These are phyloP conservation scores for Aquilaria malaccensis DNA, from an alignment of 345 rosid genomes.

Conservation along the genomic window DNA sequence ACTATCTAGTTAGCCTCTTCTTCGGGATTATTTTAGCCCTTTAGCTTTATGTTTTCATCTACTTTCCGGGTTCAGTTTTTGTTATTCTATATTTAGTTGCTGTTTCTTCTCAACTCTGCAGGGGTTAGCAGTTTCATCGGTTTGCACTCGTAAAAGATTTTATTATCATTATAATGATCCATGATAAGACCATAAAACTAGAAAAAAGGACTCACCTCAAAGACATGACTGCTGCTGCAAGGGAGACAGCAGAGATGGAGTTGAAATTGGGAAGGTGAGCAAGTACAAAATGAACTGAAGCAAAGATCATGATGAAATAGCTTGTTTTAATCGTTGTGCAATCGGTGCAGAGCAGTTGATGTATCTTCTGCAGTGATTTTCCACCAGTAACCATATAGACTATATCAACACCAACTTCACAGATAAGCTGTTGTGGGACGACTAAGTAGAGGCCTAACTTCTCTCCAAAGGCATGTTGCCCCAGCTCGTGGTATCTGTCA, in stretches of 20 bases:
- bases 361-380: constrained; percentile 57
- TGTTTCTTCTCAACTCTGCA: neutral
- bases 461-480: constrained; percentile 75
- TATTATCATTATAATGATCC: too few relatives aligned
- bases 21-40: neutral
- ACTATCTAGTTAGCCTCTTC: neutral
- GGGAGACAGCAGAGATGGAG: constrained; percentile 68
- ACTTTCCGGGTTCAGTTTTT: neutral
- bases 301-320: constrained; percentile 68
- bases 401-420: constrained; percentile 60
- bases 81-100: neutral
- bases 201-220: constrained; percentile 34
- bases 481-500: constrained; percentile 76
- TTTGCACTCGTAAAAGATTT: too few relatives aligned
- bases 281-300: constrained; percentile 74
- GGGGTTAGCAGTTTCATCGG: too few relatives aligned
- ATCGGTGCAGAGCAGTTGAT: constrained; percentile 29
- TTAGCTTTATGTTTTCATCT: neutral
- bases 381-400: constrained; percentile 92
- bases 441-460: constrained; percentile 75
- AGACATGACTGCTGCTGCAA: constrained; percentile 81
- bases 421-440: constrained; percentile 71
- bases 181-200: neutral
- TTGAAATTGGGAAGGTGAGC: constrained; percentile 82
- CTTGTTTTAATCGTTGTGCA: constrained; percentile 43